phyloP scores from a whole-genome alignment of 2,329 filamentous ascomycete genomes.

The Pyrenophora seminiperda region DNA sequence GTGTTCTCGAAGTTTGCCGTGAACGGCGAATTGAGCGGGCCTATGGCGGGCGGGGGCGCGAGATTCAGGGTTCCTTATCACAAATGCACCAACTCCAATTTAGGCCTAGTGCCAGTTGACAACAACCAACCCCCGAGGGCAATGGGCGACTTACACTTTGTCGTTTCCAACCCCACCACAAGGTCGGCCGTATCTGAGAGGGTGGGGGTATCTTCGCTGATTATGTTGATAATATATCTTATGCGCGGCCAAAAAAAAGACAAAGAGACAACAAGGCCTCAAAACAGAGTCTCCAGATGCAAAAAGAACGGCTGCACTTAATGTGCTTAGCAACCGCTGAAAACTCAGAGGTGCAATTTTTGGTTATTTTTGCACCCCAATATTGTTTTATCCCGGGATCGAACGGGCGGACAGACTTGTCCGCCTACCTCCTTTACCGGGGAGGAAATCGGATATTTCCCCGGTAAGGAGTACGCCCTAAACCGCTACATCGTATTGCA shows the following conservation, averaged over 20 bases:
- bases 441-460: too few species aligned
- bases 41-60: constrained; percentile 21
- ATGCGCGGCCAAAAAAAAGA: too few species aligned
- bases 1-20: constrained; percentile 1
- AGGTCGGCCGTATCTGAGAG: neutral
- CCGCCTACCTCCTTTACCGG: too few species aligned
- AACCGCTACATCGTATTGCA: too few species aligned
- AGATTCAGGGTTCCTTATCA: constrained; percentile 21
- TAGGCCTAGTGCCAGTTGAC: neutral
- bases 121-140: constrained; percentile 1
- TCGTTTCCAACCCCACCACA: neutral
- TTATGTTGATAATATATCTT: neutral
- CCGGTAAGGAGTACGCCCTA: too few species aligned
- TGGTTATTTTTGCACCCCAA: too few species aligned
- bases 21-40: constrained; percentile 18
- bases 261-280: too few species aligned
- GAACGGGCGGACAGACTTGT: too few species aligned
- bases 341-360: too few species aligned
- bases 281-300: constrained; percentile 18
- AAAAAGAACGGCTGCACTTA: too few species aligned
- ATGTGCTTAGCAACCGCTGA: too few species aligned
- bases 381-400: too few species aligned
- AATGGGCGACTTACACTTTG: neutral
- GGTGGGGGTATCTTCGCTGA: neutral
- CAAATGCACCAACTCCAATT: constrained; percentile 1